These are phyloP conservation scores for Colletotrichum neosansevieriae DNA, from an alignment of 2,329 filamentous ascomycete genomes.

Conservation along the genomic window DNA sequence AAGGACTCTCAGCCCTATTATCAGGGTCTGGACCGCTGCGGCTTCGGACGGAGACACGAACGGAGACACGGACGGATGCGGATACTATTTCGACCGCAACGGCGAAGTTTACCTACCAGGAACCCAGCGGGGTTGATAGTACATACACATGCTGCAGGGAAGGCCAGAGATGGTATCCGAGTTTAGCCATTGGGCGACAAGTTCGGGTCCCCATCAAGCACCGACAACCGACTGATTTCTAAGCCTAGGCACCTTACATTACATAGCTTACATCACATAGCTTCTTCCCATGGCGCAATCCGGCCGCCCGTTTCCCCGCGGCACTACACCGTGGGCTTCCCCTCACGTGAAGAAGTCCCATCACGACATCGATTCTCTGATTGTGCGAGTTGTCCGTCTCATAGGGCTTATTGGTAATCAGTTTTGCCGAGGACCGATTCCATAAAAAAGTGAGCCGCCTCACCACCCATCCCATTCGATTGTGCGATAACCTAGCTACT, in stretches of 20 bases:
- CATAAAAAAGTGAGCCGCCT: neutral
- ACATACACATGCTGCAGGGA: constrained; percentile 2
- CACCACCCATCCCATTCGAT: neutral
- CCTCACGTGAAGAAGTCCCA: neutral
- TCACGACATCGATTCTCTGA: constrained; percentile 27
- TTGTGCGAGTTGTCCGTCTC: constrained; percentile 7
- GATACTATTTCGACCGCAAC: neutral
- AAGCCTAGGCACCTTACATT: no score
- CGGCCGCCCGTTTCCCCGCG: neutral
- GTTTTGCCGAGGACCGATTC: neutral
- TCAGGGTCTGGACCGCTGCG: constrained; percentile 2
- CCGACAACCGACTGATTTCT: constrained; percentile 15
- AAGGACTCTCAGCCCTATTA: constrained; percentile 3
- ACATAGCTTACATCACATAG: no score
- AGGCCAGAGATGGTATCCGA: neutral
- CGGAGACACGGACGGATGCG: constrained; percentile 6
- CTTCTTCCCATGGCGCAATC: constrained; percentile 13
- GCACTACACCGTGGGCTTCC: neutral
- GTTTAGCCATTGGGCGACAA: neutral
- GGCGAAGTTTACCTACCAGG: constrained; percentile 12
- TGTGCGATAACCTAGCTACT: no score
- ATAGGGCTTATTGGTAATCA: constrained; percentile 23
- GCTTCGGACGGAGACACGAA: neutral
- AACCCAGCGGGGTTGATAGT: no score
- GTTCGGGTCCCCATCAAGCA: neutral